Evolutionary conservation across 129 eudicot species (phyloP), one percentile per base, ranked within the genome.

Genomic region (Arctium lappa): DNA sequence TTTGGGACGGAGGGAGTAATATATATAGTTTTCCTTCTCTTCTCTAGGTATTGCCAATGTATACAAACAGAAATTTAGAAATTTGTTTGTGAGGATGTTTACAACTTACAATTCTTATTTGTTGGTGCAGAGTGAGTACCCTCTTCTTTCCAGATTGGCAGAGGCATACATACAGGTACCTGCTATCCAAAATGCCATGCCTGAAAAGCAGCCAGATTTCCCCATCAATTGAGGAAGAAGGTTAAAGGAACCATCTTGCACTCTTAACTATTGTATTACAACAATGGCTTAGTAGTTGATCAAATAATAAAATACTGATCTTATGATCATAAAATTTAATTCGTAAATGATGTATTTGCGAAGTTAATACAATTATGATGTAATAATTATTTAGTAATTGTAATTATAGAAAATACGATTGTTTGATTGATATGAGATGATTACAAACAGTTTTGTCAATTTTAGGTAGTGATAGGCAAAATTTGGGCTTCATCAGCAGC

Each of bases 101-200:
- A 56, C 18, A 16, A n/a, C 1, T 56, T 56, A 56, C 18, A 16
- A n/a, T 56, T 56, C 8, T 13, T 6, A 56, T 13, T 79, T 32
- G 27, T 40, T 2, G 72, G 9, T 46, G 87, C 86, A 91, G 95
- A 80, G 63, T 15, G 89, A 86, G 22, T 91, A 82, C 79, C 93
- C 91, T 63, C 70, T 86, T 32, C 81, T 91, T 31, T 79, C 77
- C 1, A 87, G 89, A 83, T 11, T 91, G 8, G 36, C 79, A 42
- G 89, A 85, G 69, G 86, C 95, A 33, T 91, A 91, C 84, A 71
- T 62, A 16, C 81, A 91, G 31, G 82, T 81, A 62, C 83, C 92
- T 36, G 91, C 89, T 39, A 87, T 91, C 66, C 81, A 69, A 72
- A 85, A 87, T 73, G 89, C 56, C 56, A 46, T 46, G 56, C 56